Percentiles rank a stretch among this genome's conserved stretches.
Evolutionary conservation across 768 basidiomycete species (phyloP).

Genomic region (Naganishia onofrii): DNA sequence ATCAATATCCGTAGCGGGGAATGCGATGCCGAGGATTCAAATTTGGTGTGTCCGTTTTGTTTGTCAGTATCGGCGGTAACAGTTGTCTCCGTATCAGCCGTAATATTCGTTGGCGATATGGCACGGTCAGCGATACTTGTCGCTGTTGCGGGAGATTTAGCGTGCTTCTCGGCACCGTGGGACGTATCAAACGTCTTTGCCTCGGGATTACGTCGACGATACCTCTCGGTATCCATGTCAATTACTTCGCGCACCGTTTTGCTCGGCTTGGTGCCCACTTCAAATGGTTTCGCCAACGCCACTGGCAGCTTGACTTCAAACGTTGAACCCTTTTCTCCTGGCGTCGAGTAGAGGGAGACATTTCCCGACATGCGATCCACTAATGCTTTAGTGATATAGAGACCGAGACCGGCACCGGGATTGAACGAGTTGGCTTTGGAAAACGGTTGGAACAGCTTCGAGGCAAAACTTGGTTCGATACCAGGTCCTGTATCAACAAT

Average conservation of each 20-base stretch:
- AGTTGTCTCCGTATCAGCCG: neutral
- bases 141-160: neutral
- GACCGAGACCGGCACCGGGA: conserved; percentile 42
- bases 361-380: conserved; percentile 39
- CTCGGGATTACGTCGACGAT: neutral
- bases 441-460: conserved; percentile 41
- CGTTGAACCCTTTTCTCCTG: conserved; percentile 30
- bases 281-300: neutral
- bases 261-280: neutral
- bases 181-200: neutral
- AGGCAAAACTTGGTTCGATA: conserved; percentile 33
- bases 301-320: conserved; percentile 37
- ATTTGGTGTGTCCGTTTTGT: neutral
- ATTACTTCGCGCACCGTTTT: neutral
- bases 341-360: conserved; percentile 25
- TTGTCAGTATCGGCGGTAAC: neutral
- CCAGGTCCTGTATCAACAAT: conserved; percentile 40
- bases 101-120: neutral
- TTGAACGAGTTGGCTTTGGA: conserved; percentile 38
- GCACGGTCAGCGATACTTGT: neutral
- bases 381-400: conserved; percentile 40
- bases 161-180: neutral
- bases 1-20: conserved; percentile 34
- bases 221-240: conserved; percentile 3
- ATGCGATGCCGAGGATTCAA: neutral